Conservation (phyloP, 495 filamentous ascomycete species). For the Aspergillus diversus region DNA sequence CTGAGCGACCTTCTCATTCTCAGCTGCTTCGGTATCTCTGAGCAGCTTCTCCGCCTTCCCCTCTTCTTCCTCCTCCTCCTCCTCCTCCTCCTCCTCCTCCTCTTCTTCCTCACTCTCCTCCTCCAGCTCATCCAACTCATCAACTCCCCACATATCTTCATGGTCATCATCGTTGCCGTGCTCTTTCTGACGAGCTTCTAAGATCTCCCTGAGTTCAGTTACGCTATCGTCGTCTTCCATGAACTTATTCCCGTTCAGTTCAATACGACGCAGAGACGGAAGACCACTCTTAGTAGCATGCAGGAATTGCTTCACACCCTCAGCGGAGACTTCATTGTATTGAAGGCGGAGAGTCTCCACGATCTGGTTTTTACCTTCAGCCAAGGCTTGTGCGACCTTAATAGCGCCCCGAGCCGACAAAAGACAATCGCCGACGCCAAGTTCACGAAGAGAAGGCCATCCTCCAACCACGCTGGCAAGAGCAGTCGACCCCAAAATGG, state of each 20-base stretch:
- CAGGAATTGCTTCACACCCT: constrained; percentile 69
- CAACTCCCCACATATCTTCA: constrained; percentile 77
- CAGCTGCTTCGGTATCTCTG: constrained; percentile 71
- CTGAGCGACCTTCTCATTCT: constrained; percentile 73
- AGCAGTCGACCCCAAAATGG: constrained; percentile 74
- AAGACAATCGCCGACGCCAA: constrained; percentile 89
- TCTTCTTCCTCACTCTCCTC: constrained; percentile 69
- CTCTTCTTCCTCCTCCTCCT: constrained; percentile 66
- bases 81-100: constrained; percentile 70
- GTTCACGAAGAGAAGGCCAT: constrained; percentile 78
- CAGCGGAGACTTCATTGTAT: constrained; percentile 88
- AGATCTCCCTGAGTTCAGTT: constrained; percentile 50
- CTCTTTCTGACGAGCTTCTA: constrained; percentile 62
- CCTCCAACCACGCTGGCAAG: constrained; percentile 70
- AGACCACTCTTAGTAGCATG: constrained; percentile 64
- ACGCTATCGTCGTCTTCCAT: constrained; percentile 76
- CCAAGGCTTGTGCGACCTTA: constrained; percentile 71
- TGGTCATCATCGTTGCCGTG: constrained; percentile 51
- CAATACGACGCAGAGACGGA: constrained; percentile 76
- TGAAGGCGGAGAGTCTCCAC: constrained; percentile 82
- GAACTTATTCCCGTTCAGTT: constrained; percentile 96
- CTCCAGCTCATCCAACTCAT: constrained; percentile 82
- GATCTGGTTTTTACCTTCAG: constrained; percentile 72
- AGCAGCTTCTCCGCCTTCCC: constrained; percentile 60
- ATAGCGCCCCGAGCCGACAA: constrained; percentile 78